Evolutionary conservation across 2,329 filamentous ascomycete species (phyloP).

Genomic region (Calonectria multiphialidica): DNA sequence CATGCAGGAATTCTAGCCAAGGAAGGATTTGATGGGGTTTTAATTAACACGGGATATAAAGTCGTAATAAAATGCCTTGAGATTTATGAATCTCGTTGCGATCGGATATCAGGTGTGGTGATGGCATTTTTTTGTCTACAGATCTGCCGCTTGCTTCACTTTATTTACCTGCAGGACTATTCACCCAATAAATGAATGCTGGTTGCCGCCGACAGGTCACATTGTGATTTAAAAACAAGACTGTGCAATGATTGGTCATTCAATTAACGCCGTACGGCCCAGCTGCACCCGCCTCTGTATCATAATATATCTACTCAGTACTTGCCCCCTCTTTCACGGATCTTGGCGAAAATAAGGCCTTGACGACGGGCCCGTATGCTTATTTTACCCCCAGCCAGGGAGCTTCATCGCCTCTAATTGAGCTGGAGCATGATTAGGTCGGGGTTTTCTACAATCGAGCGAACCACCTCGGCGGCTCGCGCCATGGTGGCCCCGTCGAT

Average conservation of each 20-base stretch:
- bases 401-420: conserved; percentile 60
- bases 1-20: no score
- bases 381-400: conserved; percentile 12
- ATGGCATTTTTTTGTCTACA: background rate
- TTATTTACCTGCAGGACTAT: background rate
- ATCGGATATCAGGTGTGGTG: no score
- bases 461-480: conserved; percentile 85
- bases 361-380: background rate
- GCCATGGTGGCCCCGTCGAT: conserved; percentile 97
- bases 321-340: background rate
- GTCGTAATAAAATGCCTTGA: no score
- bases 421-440: conserved; percentile 89
- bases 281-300: background rate
- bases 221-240: background rate
- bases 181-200: background rate
- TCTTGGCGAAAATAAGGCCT: background rate
- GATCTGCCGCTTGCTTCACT: background rate
- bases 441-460: conserved; percentile 83
- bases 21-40: no score
- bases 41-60: no score
- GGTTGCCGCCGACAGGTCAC: background rate
- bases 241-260: background rate
- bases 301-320: background rate
- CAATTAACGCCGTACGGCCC: background rate
- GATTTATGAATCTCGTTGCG: no score